Percentiles rank a stretch among this genome's conserved stretches.
Evolutionary conservation across 805 yeast genomes (phyloP).

Genomic region (Kazachstania martiniae): DNA sequence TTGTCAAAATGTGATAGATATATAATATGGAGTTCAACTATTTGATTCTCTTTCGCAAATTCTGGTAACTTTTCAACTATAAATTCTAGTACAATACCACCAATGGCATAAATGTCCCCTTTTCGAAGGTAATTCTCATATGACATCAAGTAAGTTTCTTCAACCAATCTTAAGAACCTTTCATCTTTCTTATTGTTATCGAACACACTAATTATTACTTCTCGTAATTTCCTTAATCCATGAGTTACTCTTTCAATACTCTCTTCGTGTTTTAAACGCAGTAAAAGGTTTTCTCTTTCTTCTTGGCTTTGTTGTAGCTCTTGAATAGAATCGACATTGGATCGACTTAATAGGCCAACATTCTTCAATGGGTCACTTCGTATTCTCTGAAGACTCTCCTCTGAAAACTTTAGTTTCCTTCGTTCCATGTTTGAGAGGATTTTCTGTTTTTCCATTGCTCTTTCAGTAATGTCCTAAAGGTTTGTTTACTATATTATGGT

Average conservation of each 20-base stretch:
- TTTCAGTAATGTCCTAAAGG: no score
- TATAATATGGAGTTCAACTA: constrained; percentile 6
- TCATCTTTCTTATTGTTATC: constrained; percentile 5
- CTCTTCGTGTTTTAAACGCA: constrained; percentile 23
- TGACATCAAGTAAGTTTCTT: constrained; percentile 12
- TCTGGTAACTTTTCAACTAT: constrained; percentile 7
- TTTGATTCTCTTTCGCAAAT: constrained; percentile 4
- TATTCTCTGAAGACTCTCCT: constrained; percentile 14
- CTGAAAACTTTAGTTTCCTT: constrained; percentile 29
- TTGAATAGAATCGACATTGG: constrained; percentile 41
- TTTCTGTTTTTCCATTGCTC: no score
- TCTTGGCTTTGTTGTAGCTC: constrained; percentile 33
- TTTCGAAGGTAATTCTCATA: constrained; percentile 7
- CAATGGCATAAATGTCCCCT: constrained; percentile 8
- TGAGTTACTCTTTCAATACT: constrained; percentile 17
- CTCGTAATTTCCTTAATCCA: constrained; percentile 25
- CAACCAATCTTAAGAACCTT: constrained; percentile 8
- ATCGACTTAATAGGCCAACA: constrained; percentile 51
- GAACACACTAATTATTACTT: constrained; percentile 15
- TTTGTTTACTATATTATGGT: no score
- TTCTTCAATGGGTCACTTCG: constrained; percentile 19
- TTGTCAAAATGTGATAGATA: constrained; percentile 14
- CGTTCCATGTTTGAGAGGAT: no score
- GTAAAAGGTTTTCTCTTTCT: constrained; percentile 34
- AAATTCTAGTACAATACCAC: constrained; percentile 10